Evolutionary conservation across 202 grass and related monocot genomes (phyloP).

Genomic region (Cymbopogon flexuosus): DNA sequence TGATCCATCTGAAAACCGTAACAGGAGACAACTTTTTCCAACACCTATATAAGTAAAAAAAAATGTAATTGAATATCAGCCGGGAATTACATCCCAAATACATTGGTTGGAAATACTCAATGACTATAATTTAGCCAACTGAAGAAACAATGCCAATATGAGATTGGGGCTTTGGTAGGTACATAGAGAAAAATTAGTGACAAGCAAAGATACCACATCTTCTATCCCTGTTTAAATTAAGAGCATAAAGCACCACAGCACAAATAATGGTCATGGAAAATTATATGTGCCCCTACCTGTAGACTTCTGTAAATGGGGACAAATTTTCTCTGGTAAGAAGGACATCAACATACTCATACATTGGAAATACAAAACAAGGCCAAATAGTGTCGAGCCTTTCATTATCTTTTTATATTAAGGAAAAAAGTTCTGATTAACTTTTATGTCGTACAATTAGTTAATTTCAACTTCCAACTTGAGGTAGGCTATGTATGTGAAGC

Average conservation of each 20-base stretch:
- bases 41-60: slow-evolving; percentile 38
- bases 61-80: not conserved
- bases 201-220: not conserved
- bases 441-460: not conserved
- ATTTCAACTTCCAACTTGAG: not conserved
- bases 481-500: not conserved
- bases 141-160: not conserved
- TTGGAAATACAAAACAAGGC: not conserved
- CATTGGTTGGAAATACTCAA: not conserved
- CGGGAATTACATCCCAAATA: not conserved
- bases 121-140: not conserved
- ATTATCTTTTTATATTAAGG: not conserved
- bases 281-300: not conserved
- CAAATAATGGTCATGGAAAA: not conserved
- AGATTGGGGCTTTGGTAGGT: not conserved
- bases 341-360: not conserved
- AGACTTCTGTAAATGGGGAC: not conserved
- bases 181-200: not conserved
- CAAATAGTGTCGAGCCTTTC: not conserved
- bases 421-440: not conserved
- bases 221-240: not conserved
- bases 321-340: not conserved
- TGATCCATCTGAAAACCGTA: slow-evolving; percentile 68
- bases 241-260: not conserved
- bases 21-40: slow-evolving; percentile 72